Evolutionary conservation across 176 grass and related monocot species (phyloP), one percentile per base, ranked within the genome.

Genomic region (Eremochloa ophiuroides): DNA sequence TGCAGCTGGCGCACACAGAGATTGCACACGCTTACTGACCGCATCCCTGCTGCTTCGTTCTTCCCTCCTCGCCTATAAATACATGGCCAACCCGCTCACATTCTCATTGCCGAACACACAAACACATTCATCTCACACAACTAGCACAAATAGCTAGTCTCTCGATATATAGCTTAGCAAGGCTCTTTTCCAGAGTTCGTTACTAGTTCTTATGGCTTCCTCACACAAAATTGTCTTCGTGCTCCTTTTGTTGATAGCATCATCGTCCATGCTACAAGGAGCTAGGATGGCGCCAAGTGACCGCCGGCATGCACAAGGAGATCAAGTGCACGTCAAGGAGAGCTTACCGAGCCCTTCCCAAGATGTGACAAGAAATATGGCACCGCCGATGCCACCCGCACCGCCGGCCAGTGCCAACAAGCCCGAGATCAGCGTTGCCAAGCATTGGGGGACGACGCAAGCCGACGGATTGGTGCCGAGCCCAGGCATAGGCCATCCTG

Each of bases 401-500:
- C 20, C 12, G 25, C 44, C 71, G 4, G 17, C 35, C 23, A 12
- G 17, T 10, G 11, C 44, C 25, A 27, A 26, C 47, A 59, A 58
- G 18, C 60, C 26, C 2, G 41, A 64, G 12, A 23, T 8, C 2
- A 17, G 20, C 22, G 23, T 35, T 28, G 28, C 17, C 50, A 64
- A 50, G 56, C 56, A 31, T 30, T 73, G 67, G 60, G 53, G 75
- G 22, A 69, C n/a, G 47, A 14, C 14, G 37, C 41, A 65, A 9
- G 5, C 61, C 8, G 67, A 85, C 12, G 76, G 81, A 17, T 88
- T 75, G 0, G 86, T 84, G 37, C 81, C 86, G 1, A 88, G 81
- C 59, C 75, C 81, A 0, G 86, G 81, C 10, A 39, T 79, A 18
- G 86, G 86, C 22, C 78, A 84, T 23, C 30, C n/a, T n/a, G n/a